Base-by-base conservation (phyloP, 257 asterid species). In the Orobanche coerulescens region DNA sequence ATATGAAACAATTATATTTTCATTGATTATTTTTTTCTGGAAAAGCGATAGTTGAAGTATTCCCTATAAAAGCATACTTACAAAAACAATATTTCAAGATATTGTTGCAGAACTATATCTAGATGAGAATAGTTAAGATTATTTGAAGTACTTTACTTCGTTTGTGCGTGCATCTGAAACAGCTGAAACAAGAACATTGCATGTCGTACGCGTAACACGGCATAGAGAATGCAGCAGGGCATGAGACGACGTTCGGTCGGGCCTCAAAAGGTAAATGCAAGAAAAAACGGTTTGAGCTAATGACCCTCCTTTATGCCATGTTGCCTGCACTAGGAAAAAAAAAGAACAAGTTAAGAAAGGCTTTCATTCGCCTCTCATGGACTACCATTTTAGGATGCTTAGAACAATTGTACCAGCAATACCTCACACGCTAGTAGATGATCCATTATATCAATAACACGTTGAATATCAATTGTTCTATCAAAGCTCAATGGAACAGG, bases 291-390 rank as follows among this genome's bases (percentile, higher is more conserved):
- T 93, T 76, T 93, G 97, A 56, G 95, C 91, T 60, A 93, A 78
- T 61, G 99, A 80, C 67, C 94, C 94, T 77, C 99, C 99, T 71
- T 80, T 89, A 70, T 93, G 99, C 99, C 99, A 93, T 72, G 99
- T 93, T 37, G 97, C 99, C 99, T 93, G 85, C 78, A 66, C 43
- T 6, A 61, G 57, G 64, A 61, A 52, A 56, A 61, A 54, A 56
- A 61, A 54, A 25, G 23, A 62, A 55, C 31, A 51, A 28, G 59
- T 66, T 24, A 66, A 50, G 22, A 23, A 61, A 50, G 36, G 48
- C 5, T 58, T 23, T 57, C 18, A 10, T 61, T 63, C 26, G 51
- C 65, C 64, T 28, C 39, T 49, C 50, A 46, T 33, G 20, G 51
- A 48, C 46, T 25, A 61, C 62, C 8, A 24, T 20, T 20, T 55